Conservation (phyloP, 148 eudicot genomes). For the Vaccinium darrowii region DNA sequence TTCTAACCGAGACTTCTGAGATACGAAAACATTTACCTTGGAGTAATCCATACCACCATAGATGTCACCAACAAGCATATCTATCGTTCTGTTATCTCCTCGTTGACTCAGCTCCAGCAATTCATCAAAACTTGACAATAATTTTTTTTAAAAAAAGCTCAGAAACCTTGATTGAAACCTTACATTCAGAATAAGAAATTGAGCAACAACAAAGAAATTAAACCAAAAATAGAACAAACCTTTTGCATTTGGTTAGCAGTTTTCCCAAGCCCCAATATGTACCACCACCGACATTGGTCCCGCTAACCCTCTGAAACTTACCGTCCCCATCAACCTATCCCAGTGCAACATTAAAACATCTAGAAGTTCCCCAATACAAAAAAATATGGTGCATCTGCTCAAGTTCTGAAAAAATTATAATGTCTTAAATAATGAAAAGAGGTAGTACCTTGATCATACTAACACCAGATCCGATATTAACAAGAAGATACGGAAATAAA, state of each 20-base stretch:
- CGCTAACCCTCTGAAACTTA: slow-evolving; percentile 86
- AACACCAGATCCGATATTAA: slow-evolving; percentile 97
- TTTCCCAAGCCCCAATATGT: slow-evolving; percentile 98
- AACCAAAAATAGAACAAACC: slow-evolving; percentile 36
- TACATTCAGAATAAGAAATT: slow-evolving; percentile 11
- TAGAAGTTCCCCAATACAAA: neutral
- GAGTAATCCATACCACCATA: slow-evolving; percentile 95
- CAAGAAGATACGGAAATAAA: slow-evolving; percentile 90
- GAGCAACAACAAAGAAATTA: slow-evolving; percentile 8
- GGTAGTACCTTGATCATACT: slow-evolving; percentile 86
- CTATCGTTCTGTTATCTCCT: slow-evolving; percentile 85
- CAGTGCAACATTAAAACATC: slow-evolving; percentile 16
- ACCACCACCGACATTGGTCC: slow-evolving; percentile 99
- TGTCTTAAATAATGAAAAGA: neutral
- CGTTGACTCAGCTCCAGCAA: slow-evolving; percentile 90
- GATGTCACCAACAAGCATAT: slow-evolving; percentile 97
- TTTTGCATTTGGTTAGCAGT: slow-evolving; percentile 88
- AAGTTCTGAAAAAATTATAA: neutral
- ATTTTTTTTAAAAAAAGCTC: neutral
- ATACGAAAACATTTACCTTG: slow-evolving; percentile 44
- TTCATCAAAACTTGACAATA: slow-evolving; percentile 70
- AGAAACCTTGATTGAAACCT: slow-evolving; percentile 13
- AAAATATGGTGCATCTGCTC: neutral
- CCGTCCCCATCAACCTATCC: slow-evolving; percentile 95
- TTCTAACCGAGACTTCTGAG: neutral